phyloP scores from a whole-genome alignment of 164 flowering plant species.

The Hamamelis virginiana region DNA sequence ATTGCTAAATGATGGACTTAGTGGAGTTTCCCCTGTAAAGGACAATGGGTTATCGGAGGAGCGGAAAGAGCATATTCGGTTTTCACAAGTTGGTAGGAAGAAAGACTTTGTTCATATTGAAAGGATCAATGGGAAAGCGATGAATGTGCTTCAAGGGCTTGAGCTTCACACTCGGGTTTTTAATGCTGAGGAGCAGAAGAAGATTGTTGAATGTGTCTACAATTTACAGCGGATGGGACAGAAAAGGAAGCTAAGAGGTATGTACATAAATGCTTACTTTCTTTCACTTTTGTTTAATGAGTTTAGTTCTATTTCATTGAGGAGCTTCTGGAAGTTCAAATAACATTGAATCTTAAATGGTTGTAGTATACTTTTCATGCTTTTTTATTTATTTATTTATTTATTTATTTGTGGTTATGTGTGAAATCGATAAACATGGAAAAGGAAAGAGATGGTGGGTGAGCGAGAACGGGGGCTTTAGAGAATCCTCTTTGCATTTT shows the following conservation, averaged over 20 bases:
- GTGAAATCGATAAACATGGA: no score
- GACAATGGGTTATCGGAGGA: constrained; percentile 15
- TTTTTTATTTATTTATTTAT: no score
- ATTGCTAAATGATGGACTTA: constrained; percentile 15
- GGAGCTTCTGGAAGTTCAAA: not conserved
- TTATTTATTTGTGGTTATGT: no score
- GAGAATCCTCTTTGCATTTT: no score
- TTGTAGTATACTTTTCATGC: no score
- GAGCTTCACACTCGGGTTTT: constrained; percentile 57
- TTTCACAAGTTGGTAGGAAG: constrained; percentile 40
- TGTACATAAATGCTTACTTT: not conserved
- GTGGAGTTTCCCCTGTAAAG: constrained; percentile 3
- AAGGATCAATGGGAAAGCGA: constrained; percentile 31
- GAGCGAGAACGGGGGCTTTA: no score
- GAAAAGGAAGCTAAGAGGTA: constrained; percentile 52
- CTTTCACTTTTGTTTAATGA: not conserved
- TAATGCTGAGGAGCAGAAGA: constrained; percentile 44
- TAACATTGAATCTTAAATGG: not conserved
- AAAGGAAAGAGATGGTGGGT: no score
- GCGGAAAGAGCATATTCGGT: constrained; percentile 22
- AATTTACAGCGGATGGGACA: constrained; percentile 41
- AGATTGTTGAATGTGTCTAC: constrained; percentile 41
- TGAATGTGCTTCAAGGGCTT: constrained; percentile 52
- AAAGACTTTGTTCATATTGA: constrained; percentile 41
- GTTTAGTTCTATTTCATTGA: not conserved